phyloP scores from a whole-genome alignment of 2,329 filamentous ascomycete species.

The Teratosphaeria epicoccoides region DNA sequence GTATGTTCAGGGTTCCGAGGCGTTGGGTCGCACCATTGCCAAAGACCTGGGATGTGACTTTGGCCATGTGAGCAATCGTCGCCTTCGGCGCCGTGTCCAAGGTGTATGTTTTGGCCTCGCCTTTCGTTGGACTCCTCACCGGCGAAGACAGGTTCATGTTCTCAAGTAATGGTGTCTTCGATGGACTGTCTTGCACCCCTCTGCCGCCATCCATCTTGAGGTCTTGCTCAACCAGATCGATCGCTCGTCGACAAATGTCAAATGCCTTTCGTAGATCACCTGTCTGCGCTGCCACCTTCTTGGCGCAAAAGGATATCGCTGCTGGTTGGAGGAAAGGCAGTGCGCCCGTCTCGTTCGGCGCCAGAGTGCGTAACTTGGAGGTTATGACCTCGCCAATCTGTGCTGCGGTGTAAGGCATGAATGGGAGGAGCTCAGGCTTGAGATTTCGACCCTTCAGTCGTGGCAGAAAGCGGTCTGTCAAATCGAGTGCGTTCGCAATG shows the following conservation, averaged over 20 bases:
- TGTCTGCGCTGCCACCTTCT: conserved; percentile 88
- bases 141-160: conserved; percentile 64
- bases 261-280: conserved; percentile 93
- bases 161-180: conserved; percentile 67
- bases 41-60: conserved; percentile 80
- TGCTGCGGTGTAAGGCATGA: conserved; percentile 78
- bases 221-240: conserved; percentile 82
- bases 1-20: conserved; percentile 78
- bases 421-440: conserved; percentile 79
- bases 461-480: conserved; percentile 90
- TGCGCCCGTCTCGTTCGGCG: conserved; percentile 28
- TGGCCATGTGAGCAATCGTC: conserved; percentile 81
- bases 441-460: conserved; percentile 86
- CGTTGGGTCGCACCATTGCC: conserved; percentile 79
- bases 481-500: conserved; percentile 89
- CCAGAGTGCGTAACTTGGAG: conserved; percentile 63
- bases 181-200: conserved; percentile 45
- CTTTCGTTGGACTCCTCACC: conserved; percentile 26
- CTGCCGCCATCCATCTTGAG: conserved; percentile 62
- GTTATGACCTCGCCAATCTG: conserved; percentile 86
- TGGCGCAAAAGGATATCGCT: conserved; percentile 84
- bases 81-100: conserved; percentile 75
- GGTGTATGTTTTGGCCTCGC: conserved; percentile 41
- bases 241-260: conserved; percentile 78
- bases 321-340: conserved; percentile 88